Percentiles rank a stretch among this genome's conserved stretches.
Conservation (phyloP, 495 filamentous ascomycete genomes). For the Hypomontagnella monticulosa region DNA sequence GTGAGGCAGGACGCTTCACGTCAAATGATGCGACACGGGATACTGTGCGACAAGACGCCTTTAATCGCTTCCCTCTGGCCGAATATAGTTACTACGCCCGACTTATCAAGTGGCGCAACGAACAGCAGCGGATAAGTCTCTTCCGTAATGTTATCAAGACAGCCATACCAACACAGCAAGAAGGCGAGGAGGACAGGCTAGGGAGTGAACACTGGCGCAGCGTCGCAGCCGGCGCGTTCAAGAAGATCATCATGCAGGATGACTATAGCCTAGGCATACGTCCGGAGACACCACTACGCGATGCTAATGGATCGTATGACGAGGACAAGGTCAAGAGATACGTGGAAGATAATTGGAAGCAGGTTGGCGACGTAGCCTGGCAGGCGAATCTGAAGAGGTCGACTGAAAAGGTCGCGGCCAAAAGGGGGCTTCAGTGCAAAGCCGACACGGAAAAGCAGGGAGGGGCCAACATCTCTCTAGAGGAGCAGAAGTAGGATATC, state of each 20-base stretch:
- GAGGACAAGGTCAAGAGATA: constrained; percentile 47
- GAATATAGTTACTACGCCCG: constrained; percentile 34
- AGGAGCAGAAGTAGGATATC: too few species aligned
- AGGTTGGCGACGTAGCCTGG: constrained; percentile 47
- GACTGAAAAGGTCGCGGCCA: constrained; percentile 28
- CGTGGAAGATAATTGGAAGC: constrained; percentile 48
- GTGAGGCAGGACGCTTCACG: constrained; percentile 44
- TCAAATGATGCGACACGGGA: constrained; percentile 39
- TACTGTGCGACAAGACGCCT: constrained; percentile 46
- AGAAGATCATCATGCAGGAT: constrained; percentile 51
- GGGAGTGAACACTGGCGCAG: constrained; percentile 29
- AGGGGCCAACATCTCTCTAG: too few species aligned
- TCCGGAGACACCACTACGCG: constrained; percentile 29
- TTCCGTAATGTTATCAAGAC: constrained; percentile 50
- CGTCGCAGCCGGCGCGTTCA: constrained; percentile 43
- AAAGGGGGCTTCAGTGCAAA: constrained; percentile 23
- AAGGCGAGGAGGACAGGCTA: not conserved
- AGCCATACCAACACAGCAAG: constrained; percentile 34
- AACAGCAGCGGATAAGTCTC: constrained; percentile 42
- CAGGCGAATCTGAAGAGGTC: constrained; percentile 35
- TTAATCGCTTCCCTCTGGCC: constrained; percentile 47
- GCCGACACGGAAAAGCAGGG: not conserved
- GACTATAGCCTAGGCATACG: constrained; percentile 45
- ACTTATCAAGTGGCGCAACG: constrained; percentile 42
- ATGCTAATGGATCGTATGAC: constrained; percentile 52